phyloP scores from a whole-genome alignment of 257 asterid species.

The Gentiana dahurica region DNA sequence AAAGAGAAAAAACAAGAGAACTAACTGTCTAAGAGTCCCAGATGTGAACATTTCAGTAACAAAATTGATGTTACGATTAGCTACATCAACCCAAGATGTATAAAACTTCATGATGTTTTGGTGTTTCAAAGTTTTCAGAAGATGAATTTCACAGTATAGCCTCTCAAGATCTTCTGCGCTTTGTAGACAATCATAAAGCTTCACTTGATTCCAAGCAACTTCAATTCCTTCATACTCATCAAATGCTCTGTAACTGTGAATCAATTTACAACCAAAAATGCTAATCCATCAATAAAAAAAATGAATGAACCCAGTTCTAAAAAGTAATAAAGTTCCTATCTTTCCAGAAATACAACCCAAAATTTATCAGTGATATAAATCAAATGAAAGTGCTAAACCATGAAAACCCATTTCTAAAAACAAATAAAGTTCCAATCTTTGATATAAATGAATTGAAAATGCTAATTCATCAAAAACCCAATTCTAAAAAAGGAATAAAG shows the following conservation, averaged over 20 bases:
- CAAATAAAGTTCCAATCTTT: neutral
- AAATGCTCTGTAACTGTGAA: slow-evolving; percentile 39
- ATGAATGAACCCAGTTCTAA: neutral
- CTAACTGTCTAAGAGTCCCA: slow-evolving; percentile 46
- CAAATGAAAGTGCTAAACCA: slow-evolving; percentile 3
- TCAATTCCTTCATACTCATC: slow-evolving; percentile 49
- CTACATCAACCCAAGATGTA: slow-evolving; percentile 47
- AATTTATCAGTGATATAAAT: no score
- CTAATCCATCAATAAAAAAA: neutral
- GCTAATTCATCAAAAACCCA: neutral
- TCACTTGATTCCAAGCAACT: slow-evolving; percentile 52
- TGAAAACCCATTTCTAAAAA: neutral
- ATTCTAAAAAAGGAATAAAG: slow-evolving; percentile 6
- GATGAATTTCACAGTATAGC: slow-evolving; percentile 45
- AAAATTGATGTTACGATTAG: slow-evolving; percentile 46
- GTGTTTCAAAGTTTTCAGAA: slow-evolving; percentile 37
- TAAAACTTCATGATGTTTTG: slow-evolving; percentile 38
- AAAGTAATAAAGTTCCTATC: slow-evolving; percentile 1
- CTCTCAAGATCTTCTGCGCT: slow-evolving; percentile 47
- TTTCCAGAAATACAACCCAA: no score
- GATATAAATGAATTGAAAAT: neutral
- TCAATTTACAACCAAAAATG: slow-evolving; percentile 9
- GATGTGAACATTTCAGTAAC: slow-evolving; percentile 49
- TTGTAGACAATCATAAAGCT: slow-evolving; percentile 38
- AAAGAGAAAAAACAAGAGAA: neutral